Base-by-base conservation (phyloP, 1,139 yeast species). In the Sugiyamaella sp. region DNA sequence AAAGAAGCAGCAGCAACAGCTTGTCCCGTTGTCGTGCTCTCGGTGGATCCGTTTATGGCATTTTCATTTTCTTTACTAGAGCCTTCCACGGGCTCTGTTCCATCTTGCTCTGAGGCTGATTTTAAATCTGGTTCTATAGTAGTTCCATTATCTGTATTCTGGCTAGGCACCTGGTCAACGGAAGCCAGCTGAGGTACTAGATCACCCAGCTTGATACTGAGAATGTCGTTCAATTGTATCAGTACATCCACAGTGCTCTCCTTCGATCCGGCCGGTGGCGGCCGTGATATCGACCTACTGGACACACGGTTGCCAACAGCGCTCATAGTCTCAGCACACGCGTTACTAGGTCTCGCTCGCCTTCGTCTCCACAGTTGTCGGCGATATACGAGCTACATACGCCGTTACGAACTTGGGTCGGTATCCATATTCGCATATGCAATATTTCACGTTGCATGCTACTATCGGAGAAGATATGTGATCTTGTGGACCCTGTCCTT, bases 201-300 rank as follows among this genome's bases (percentile, higher is more conserved):
- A 38, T 60, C 60, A 24, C 46, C 51, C 29, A 40, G 33, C 22
- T 46, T 43, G 12, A 55, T 58, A 12, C 60, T 60, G 6, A 60
- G 56, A 17, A 60, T 54, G 25, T 43, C 46, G 43, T 58, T 51
- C 49, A 60, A 49, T 20, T 52, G 56, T 21, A 40, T 32, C 1
- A 52, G 49, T 21, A 54, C 51, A 33, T 48, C 52, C 29, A 41
- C 39, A 8, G 35, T 43, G 16, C 49, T 41, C 39, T 46, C 50
- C 19, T 39, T 46, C 1, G 50, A 32, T 3, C 50, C 50, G 6
- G 50, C 25, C 5, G 44, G 50, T n/a, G 50, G 39, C 6, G 50
- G 50, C 19, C 50, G 12, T 9, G 50, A 46, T 33, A 46, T 46
- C 43, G 50, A 46, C 38, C 50, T 46, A 20, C 50, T 44, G 37